Percentiles rank a stretch among this genome's conserved stretches.
Conservation (phyloP, 169 alveolate genomes). For the Plasmodium gallinaceum region DNA sequence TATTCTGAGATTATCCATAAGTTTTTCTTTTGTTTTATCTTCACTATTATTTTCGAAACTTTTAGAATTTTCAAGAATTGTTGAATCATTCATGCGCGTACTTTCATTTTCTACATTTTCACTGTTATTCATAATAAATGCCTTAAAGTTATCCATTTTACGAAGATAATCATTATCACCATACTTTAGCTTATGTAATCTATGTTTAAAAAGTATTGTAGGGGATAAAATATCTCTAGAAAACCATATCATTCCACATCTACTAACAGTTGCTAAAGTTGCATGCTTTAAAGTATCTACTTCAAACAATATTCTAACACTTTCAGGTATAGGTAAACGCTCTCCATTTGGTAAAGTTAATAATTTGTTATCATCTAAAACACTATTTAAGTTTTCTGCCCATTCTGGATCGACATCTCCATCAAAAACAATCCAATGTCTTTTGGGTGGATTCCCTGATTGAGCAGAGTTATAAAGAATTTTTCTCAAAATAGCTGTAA, state of each 20-base stretch:
- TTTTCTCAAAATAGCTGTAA: slow-evolving; percentile 92
- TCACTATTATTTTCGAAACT: neutral
- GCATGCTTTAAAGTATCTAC: slow-evolving; percentile 97
- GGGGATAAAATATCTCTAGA: slow-evolving; percentile 92
- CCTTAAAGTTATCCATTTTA: slow-evolving; percentile 50
- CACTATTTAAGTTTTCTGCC: slow-evolving; percentile 99
- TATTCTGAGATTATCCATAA: slow-evolving; percentile 49
- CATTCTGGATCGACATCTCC: slow-evolving; percentile 99
- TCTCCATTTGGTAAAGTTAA: slow-evolving; percentile 98
- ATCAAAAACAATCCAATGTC: slow-evolving; percentile 98
- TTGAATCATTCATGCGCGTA: slow-evolving; percentile 6
- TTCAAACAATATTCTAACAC: slow-evolving; percentile 90
- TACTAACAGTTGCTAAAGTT: slow-evolving; percentile 98
- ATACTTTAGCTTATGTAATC: slow-evolving; percentile 89
- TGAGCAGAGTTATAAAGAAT: slow-evolving; percentile 67
- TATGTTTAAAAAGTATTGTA: slow-evolving; percentile 84
- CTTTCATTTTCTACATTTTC: neutral
- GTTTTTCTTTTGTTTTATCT: slow-evolving; percentile 8
- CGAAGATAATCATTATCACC: slow-evolving; percentile 87
- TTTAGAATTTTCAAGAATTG: slow-evolving; percentile 8
- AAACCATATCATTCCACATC: slow-evolving; percentile 99
- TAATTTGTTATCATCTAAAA: slow-evolving; percentile 98
- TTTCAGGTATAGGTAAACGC: slow-evolving; percentile 94
- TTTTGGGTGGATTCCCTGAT: slow-evolving; percentile 80
- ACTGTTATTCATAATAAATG: slow-evolving; percentile 12